A percentile compares a stretch with the other conserved stretches of the same genome.
phyloP scores from a whole-genome alignment of 805 yeast genomes.

The Vanderwaltozyma polyspora region DNA sequence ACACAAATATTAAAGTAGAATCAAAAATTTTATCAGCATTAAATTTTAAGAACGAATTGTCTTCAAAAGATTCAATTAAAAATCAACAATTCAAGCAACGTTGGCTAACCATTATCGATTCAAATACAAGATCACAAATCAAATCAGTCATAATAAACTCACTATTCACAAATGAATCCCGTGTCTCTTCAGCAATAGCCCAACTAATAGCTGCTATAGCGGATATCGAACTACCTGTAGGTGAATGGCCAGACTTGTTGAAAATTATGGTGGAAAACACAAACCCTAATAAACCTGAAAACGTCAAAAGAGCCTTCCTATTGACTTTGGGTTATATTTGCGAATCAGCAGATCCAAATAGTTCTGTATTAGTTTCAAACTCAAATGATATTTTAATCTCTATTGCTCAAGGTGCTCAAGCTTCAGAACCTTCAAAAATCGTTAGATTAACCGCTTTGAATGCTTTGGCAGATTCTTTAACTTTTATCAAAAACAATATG shows the following conservation, averaged over 20 bases:
- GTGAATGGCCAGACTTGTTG: conserved; percentile 83
- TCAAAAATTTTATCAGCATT: conserved; percentile 88
- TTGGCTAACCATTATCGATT: conserved; percentile 54
- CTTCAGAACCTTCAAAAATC: conserved; percentile 57
- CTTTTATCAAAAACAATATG: conserved; percentile 79
- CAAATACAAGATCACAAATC: conserved; percentile 45
- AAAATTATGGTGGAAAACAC: conserved; percentile 79
- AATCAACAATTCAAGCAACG: conserved; percentile 51
- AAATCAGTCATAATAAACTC: conserved; percentile 55
- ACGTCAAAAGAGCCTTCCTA: conserved; percentile 77
- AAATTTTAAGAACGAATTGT: conserved; percentile 75
- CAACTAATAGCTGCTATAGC: conserved; percentile 95
- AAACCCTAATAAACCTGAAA: conserved; percentile 59
- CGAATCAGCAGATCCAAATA: conserved; percentile 77
- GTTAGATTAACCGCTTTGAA: conserved; percentile 87
- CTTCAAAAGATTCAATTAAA: conserved; percentile 63
- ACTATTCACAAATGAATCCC: conserved; percentile 50
- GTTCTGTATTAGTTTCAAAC: conserved; percentile 64
- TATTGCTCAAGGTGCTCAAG: conserved; percentile 91
- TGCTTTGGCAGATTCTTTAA: conserved; percentile 84
- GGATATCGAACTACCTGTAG: conserved; percentile 81
- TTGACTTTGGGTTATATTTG: conserved; percentile 92
- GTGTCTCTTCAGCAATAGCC: conserved; percentile 82
- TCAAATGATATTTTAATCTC: conserved; percentile 90
- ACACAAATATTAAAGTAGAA: conserved; percentile 44